Conservation (phyloP, 768 basidiomycete genomes). For the Russula dissimulans region DNA sequence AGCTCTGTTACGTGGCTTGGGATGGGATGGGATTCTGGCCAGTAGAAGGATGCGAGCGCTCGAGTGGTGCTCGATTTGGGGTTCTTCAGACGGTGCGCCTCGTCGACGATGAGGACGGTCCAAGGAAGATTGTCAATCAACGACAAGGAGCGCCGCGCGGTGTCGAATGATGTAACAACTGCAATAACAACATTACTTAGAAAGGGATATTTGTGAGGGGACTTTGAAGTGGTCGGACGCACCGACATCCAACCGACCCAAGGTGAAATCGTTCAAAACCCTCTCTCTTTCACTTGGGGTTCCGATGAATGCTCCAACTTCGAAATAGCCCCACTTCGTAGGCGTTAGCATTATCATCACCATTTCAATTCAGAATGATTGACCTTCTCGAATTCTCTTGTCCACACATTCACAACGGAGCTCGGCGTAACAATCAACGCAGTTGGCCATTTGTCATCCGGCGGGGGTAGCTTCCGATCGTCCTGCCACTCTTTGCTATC, state of each 20-base stretch:
- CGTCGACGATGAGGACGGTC: constrained; percentile 76
- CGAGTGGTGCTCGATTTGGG: constrained; percentile 50
- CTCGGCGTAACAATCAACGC: constrained; percentile 82
- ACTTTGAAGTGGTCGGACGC: constrained; percentile 24
- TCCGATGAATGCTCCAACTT: constrained; percentile 66
- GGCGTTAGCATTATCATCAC: not conserved
- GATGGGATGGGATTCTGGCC: constrained; percentile 24
- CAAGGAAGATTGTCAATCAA: constrained; percentile 57
- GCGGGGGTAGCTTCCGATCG: constrained; percentile 45
- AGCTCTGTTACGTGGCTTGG: constrained; percentile 20
- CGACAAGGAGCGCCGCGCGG: constrained; percentile 63
- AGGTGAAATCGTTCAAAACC: constrained; percentile 60
- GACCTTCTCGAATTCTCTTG: constrained; percentile 77
- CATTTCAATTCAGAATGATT: constrained; percentile 15
- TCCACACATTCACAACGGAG: constrained; percentile 82
- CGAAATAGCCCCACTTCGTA: constrained; percentile 87
- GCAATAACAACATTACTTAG: not conserved
- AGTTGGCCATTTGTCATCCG: constrained; percentile 75
- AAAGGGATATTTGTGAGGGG: not conserved
- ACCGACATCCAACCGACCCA: constrained; percentile 83
- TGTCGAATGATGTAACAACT: constrained; percentile 81
- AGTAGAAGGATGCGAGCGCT: constrained; percentile 66
- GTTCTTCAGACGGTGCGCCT: constrained; percentile 88
- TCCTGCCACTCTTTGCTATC: constrained; percentile 47
- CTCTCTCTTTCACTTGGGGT: constrained; percentile 40